Base-by-base conservation (phyloP, 2,329 filamentous ascomycete species). In the Drechslera avenae region DNA sequence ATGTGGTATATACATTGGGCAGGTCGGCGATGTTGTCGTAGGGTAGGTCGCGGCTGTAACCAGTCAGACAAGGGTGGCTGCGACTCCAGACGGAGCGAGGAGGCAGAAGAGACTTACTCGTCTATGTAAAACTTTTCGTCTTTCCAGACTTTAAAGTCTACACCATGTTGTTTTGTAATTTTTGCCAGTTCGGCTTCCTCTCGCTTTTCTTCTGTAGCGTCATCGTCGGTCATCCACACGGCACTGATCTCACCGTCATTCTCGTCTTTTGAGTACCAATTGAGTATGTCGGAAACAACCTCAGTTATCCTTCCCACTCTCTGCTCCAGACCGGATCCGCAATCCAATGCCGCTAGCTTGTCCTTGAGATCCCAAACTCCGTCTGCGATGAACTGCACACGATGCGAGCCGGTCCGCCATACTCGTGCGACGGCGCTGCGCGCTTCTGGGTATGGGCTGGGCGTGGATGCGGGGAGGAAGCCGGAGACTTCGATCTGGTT, bases 121-220 rank as follows among this genome's bases (percentile, higher is more conserved):
- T 92, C 86, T 42, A 92, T 79, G 52, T 86, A 86, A 60, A 89
- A 92, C 68, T 92, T 93, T 71, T 91, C 89, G 61, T 93, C 89
- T 0, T 73, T 71, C 83, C 86, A 91, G 1, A 85, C 51, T 66
- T 83, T 82, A 68, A 90, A 89, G 1, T 84, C 78, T 3, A 85
- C 76, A 0, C 76, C 78, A 3, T 79, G 73, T 10, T 79, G 68
- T 17, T 80, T 72, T 47, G 87, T 86, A 0, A 83, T 66, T 0
- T 75, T 67, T 21, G 78, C 76, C 1, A 90, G 76, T 0, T 75
- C 75, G 17, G 76, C 71, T 60, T 91, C 85, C 46, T 92, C 88
- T 4, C 75, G 71, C 50, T 81, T 80, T 68, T 93, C 89, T 60
- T 93, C 89, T 2, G 79, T 79, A 0, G 86, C 84, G 46, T 88